Conservation (phyloP, 768 basidiomycete genomes). For the Russula sp. region DNA sequence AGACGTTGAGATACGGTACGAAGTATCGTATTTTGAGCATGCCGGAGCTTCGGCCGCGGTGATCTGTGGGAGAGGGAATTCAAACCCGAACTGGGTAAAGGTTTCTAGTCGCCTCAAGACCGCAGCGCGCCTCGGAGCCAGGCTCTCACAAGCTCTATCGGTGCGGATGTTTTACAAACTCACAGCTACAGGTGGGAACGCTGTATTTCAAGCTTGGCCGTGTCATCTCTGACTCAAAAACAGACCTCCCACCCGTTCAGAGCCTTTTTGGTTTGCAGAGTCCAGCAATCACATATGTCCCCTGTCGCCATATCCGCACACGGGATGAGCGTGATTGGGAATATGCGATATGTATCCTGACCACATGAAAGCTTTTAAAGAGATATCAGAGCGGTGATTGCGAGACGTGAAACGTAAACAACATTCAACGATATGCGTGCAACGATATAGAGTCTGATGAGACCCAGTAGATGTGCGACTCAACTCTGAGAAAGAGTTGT, state of each 20-base stretch:
- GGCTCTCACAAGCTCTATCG: constrained; percentile 32
- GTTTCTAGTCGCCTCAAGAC: constrained; percentile 16
- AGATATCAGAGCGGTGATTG: not conserved
- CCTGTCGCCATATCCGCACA: constrained; percentile 47
- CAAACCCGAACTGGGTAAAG: constrained; percentile 4
- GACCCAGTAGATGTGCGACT: constrained; percentile 2
- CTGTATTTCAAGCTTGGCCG: not conserved
- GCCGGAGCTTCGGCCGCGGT: constrained; percentile 15
- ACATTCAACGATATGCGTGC: not conserved
- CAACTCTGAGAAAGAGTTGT: not conserved
- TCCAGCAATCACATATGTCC: constrained; percentile 44
- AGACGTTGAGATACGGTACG: constrained; percentile 5
- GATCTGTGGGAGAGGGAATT: constrained; percentile 19
- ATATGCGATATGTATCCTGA: constrained; percentile 46
- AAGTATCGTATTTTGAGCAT: constrained; percentile 7
- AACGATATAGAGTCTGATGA: constrained; percentile 2
- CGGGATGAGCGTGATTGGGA: constrained; percentile 45
- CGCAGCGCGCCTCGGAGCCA: constrained; percentile 20
- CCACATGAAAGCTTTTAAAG: constrained; percentile 17
- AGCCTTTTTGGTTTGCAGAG: constrained; percentile 8
- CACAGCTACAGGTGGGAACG: constrained; percentile 22
- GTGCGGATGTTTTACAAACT: constrained; percentile 42
- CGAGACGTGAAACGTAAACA: constrained; percentile 13
- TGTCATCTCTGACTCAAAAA: not conserved
- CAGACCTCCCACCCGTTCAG: constrained; percentile 9